Base-by-base conservation (phyloP, 495 filamentous ascomycete species). In the Daldinia concentrica region DNA sequence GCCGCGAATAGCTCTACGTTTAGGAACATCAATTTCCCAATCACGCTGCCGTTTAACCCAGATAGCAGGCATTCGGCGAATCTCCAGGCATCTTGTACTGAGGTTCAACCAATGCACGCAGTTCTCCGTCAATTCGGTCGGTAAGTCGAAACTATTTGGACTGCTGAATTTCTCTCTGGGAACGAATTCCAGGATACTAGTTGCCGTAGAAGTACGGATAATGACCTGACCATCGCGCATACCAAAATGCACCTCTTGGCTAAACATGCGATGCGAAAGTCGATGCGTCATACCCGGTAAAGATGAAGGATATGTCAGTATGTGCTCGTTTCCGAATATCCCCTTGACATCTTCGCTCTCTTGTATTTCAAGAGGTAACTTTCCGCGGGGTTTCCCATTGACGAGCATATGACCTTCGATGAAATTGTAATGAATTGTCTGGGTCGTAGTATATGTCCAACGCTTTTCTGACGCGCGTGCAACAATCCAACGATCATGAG, bases 81-180 rank as follows among this genome's bases (percentile, higher is more conserved):
- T 84, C 63, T 91, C 86, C 9, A 92, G 70, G 3, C 64, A 43
- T 0, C 75, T 69, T 0, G 77, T 82, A 4, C 65, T 56, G 4
- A 89, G 7, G 52, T 90, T 77, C 4, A 90, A 72, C 90, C 90
- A 92, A 70, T 92, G 90, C 0, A 83, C 71, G 43, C 82, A 87
- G 17, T 84, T 72, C 0, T 82, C 52, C 3, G 88, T 50, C 12
- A 92, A 76, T 6, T 79, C 63, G 0, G 37, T 43, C 4, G 90
- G 89, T 8, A 91, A 74, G 68, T 90, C 87, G 15, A 79, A 82
- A 1, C 14, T 15, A 0, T 8, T 8, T 2, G 19, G 19, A 8
- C 26, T 34, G 37, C 6, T 63, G 36, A 86, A 85, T 1, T 62
- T 62, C 0, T 74, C 29, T 3, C 30, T 34, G 1, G 77, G 80